Base-by-base conservation (phyloP, 345 rosid species). In the Anastatica hierochuntica region DNA sequence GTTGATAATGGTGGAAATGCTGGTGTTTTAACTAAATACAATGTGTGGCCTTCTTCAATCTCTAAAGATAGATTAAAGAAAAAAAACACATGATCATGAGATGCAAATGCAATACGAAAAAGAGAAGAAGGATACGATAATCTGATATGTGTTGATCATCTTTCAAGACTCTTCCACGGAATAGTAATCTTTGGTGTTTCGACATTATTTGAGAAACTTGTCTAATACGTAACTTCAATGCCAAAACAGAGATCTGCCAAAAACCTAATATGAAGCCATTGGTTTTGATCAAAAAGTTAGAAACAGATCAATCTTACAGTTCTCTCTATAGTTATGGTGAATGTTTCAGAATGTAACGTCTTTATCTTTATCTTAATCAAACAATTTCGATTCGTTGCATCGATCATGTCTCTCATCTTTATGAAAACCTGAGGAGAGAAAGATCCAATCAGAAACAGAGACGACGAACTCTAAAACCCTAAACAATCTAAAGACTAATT, bases 111-210 rank as follows among this genome's bases (percentile, higher is more conserved):
- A 34, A 2, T 16, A 31, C 14, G 17, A 16, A 11, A 33, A 14
- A 15, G 14, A 6, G 4, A 3, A 23, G 31, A 3, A 72, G 74
- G 80, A 78, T 75, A 73, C 76, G 61, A 39, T 75, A 75, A 14
- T 75, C 78, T 45, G 76, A 73, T 12, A 70, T 60, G 18, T 59
- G 53, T 38, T 70, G 76, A 60, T 78, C 74, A 55, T 78, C 70
- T 37, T 62, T 47, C 23, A 75, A 42, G 31, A 59, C 83, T 62
- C 50, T 75, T 52, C 78, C 74, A 14, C 76, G 76, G 51, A 71
- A 62, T 56, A 75, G 48, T 59, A 72, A 56, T 10, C 54, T 69
- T 15, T 75, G 83, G 45, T 45, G 76, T 44, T 68, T 72, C 9
- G 72, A 57, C 9, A 57, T 21, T 26, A 70, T 63, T 38, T 76